Base-by-base conservation (phyloP, 2,329 filamentous ascomycete species). In the Nectriaceae sp. region DNA sequence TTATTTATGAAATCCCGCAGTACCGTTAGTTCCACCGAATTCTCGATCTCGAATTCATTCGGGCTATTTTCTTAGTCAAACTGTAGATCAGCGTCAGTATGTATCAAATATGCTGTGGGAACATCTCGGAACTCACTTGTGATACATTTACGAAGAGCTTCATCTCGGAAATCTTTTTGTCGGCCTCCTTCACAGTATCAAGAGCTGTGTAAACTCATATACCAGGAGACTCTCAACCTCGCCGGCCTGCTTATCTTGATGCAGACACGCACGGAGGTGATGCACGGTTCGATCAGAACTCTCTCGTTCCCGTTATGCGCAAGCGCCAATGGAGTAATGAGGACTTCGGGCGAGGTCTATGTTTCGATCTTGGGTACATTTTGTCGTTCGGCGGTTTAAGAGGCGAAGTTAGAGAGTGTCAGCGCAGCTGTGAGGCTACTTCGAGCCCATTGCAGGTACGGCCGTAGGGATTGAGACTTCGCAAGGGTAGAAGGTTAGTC, bases 141-240 rank as follows among this genome's bases (percentile, higher is more conserved):
- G 26, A 10, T 31, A 40, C 24, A 78, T 90, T 61, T 82, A 97
- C 93, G 73, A 99, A 99, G 64, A 99, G 87, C 82, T 99, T 99
- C 94, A 99, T 97, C 75, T 99, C 95, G 3, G 94, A 97, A 52
- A 99, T 99, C 73, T 99, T 94, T 79, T 99, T 99, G 72, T 99
- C 95, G 4, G 99, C 95, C 70, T 99, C 94, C 72, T 99, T 93
- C 93, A 99, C 97, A 66, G 60, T 40, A 90, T 97, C 74, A 99
- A 75, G 79, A 99, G 99, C 47, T 94, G 83, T 35, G 92, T 96
- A 66, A 99, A 97, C 75, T 99, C 99, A 77, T 97, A 94, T 56
- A 99, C 94, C 53, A 99, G 77, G 57, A 99, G 97, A 69, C 95
- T 84, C 73, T 99, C 94, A 65, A 97, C 99, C 76, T 99, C 94